phyloP scores from a whole-genome alignment of 768 basidiomycete genomes.

The Pleurotus platypus region DNA sequence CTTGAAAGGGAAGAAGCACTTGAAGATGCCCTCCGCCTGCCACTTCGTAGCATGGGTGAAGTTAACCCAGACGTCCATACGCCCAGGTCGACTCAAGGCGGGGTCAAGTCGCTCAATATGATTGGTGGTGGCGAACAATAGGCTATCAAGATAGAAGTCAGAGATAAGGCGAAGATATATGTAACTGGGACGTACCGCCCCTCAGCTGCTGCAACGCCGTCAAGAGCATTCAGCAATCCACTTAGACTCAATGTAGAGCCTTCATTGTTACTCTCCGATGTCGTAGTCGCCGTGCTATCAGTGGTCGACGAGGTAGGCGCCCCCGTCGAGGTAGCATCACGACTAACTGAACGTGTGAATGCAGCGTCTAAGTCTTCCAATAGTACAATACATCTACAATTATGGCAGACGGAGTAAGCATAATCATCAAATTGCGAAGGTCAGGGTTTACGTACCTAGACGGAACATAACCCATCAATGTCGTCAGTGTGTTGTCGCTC shows the following conservation, averaged over 20 bases:
- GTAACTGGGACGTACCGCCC: conserved; percentile 58
- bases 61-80: conserved; percentile 92
- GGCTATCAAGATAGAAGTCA: conserved; percentile 32
- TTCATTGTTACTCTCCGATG: conserved; percentile 47
- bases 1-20: conserved; percentile 86
- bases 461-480: conserved; percentile 86
- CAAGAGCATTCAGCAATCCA: conserved; percentile 81
- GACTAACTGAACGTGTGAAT: conserved; percentile 83
- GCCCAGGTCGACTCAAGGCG: conserved; percentile 82
- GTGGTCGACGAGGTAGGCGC: conserved; percentile 39
- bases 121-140: conserved; percentile 91
- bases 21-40: conserved; percentile 92
- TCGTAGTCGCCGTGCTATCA: conserved; percentile 34
- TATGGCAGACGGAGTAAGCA: background rate
- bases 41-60: conserved; percentile 89
- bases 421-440: conserved; percentile 3
- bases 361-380: conserved; percentile 93
- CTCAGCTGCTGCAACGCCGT: conserved; percentile 82
- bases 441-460: conserved; percentile 49
- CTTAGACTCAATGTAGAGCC: conserved; percentile 84
- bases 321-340: conserved; percentile 78
- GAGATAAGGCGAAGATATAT: background rate
- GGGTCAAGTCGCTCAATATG: conserved; percentile 92
- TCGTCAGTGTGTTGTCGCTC: conserved; percentile 86
- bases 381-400: conserved; percentile 78